Evolutionary conservation across 495 filamentous ascomycete genomes (phyloP).

Genomic region (Parathielavia appendiculata): DNA sequence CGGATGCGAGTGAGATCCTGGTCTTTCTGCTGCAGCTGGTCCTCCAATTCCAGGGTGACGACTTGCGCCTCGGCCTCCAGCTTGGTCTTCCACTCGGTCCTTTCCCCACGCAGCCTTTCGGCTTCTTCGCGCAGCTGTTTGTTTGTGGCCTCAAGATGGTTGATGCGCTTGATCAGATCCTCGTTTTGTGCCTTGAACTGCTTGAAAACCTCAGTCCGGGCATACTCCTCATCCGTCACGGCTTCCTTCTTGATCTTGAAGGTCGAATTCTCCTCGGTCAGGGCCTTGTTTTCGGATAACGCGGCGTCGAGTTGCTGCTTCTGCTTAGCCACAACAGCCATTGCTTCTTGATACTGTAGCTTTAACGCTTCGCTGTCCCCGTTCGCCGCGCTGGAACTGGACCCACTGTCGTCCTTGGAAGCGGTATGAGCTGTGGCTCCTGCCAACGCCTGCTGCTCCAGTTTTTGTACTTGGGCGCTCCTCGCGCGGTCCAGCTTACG

Average conservation of each 20-base stretch:
- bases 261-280: conserved; percentile 74
- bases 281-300: conserved; percentile 69
- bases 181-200: conserved; percentile 83
- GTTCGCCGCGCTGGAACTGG: conserved; percentile 51
- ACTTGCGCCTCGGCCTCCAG: conserved; percentile 72
- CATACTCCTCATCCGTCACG: conserved; percentile 88
- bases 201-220: conserved; percentile 88
- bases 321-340: conserved; percentile 68
- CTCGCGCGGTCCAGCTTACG: conserved; percentile 84
- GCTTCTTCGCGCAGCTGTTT: conserved; percentile 78
- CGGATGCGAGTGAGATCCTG: conserved; percentile 81
- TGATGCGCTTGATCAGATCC: conserved; percentile 84
- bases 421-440: conserved; percentile 50
- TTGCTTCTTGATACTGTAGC: conserved; percentile 61
- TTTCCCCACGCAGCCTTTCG: conserved; percentile 75
- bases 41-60: conserved; percentile 67
- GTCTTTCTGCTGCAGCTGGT: conserved; percentile 73
- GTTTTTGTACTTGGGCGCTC: conserved; percentile 82
- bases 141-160: conserved; percentile 85
- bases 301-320: conserved; percentile 80
- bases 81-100: conserved; percentile 71
- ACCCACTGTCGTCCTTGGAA: conserved; percentile 50
- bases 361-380: conserved; percentile 57
- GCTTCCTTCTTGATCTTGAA: conserved; percentile 52
- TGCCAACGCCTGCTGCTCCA: conserved; percentile 82